Evolutionary conservation across 78 protist genomes (phyloP), one percentile per base, ranked within the genome.

Genomic region (Emiliania huxleyi): DNA sequence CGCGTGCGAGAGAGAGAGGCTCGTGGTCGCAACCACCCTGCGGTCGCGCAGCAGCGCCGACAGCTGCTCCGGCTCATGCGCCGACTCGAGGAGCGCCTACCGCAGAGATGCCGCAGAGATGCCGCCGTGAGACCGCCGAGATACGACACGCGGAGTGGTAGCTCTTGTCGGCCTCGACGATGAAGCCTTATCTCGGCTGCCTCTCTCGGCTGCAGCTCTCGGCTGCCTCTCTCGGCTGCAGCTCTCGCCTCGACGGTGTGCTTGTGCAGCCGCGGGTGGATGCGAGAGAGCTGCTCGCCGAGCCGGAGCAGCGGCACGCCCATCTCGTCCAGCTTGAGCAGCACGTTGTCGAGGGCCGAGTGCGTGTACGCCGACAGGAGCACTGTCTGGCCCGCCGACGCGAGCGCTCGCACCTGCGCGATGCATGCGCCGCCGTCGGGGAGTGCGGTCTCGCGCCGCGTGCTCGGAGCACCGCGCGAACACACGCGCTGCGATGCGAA

Each of bases 281-380:
- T 25, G 45, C 49, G 48, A 22, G 19, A 38, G 8, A 19, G 62
- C 21, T 21, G 22, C 22, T 1, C 18, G n/a, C 93, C 93, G 22
- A 93, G 33, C 11, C 95, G 71, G 11, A 93, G 29, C 26, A 92
- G 75, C 0, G 23, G 19, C 23, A 91, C 87, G 25, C 92, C 95
- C 35, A 22, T 19, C 38, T 69, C 90, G 18, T 0, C 46, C 46
- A 97, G 84, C 90, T 96, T 96, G 42, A 90, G 71, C 62, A 96
- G 55, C 21, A 97, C 48, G 55, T 85, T 87, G 83, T 97, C 98
- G 35, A 97, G 94, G 2, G 97, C 95, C 11, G 97, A 43, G 94
- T 97, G 97, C 43, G 98, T 94, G 95, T 92, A 95, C 33, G 98
- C 90, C 23, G 96, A 43, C 5, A 97, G 22, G 52, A 97, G 83